A percentile compares a stretch with the other conserved stretches of the same genome.
Conservation (phyloP, 2,329 filamentous ascomycete genomes). For the Cladosporium sp. region DNA sequence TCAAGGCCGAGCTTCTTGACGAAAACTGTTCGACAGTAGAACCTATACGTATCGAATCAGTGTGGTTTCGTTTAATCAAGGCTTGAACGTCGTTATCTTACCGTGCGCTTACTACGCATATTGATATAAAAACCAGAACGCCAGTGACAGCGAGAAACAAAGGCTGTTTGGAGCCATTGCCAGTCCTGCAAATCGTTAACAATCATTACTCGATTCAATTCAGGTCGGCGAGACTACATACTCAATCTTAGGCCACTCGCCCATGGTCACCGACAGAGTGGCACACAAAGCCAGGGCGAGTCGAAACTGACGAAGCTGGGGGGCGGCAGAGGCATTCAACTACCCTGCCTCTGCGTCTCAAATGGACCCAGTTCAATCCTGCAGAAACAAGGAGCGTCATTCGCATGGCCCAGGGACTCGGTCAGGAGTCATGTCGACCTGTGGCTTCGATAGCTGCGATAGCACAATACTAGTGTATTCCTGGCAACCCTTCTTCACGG, state of each 20-base stretch:
- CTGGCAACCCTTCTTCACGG: too few relatives aligned
- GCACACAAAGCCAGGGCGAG: too few relatives aligned
- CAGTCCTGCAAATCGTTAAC: not conserved
- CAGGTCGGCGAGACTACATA: too few relatives aligned
- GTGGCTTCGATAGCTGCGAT: too few relatives aligned
- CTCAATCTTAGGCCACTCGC: too few relatives aligned
- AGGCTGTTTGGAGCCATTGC: slow-evolving; percentile 5
- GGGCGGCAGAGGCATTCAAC: not conserved
- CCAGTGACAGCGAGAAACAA: slow-evolving; percentile 1
- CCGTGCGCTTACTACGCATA: slow-evolving; percentile 3
- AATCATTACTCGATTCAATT: too few relatives aligned
- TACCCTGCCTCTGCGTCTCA: too few relatives aligned
- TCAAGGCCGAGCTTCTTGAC: not conserved
- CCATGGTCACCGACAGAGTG: not conserved
- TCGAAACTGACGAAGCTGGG: not conserved
- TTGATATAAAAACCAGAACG: not conserved
- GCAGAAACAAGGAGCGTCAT: too few relatives aligned
- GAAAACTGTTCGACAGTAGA: not conserved
- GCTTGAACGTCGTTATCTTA: not conserved
- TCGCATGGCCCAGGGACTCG: too few relatives aligned
- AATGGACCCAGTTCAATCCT: too few relatives aligned
- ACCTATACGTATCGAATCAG: not conserved
- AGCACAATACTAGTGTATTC: too few relatives aligned
- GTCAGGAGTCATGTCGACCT: too few relatives aligned
- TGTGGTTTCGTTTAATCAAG: not conserved